A percentile compares a stretch with the other conserved stretches of the same genome.
These are phyloP conservation scores for Aspergillus bertholletiae DNA, from an alignment of 495 filamentous ascomycete species.

Conservation along the genomic window DNA sequence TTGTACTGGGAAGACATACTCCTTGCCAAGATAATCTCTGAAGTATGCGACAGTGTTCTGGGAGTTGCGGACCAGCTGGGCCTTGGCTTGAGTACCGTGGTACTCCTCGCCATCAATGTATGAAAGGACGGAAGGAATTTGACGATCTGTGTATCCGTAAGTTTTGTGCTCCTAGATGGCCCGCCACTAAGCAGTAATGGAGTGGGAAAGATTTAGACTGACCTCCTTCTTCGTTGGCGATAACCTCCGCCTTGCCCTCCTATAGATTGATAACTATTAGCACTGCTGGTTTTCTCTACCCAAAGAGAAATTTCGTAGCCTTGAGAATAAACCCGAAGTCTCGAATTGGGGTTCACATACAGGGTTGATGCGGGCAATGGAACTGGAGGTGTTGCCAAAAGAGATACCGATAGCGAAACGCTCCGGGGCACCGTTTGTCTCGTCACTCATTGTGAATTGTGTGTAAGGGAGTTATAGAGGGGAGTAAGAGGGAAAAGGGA, in stretches of 20 bases:
- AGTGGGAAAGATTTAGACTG: slow-evolving; percentile 25
- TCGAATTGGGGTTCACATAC: slow-evolving; percentile 37
- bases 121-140: slow-evolving; percentile 91
- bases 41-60: slow-evolving; percentile 94
- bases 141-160: slow-evolving; percentile 65
- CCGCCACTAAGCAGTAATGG: neutral
- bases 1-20: slow-evolving; percentile 46
- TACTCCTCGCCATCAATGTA: slow-evolving; percentile 96
- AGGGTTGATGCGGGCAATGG: slow-evolving; percentile 78
- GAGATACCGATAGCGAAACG: slow-evolving; percentile 88
- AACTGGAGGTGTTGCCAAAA: slow-evolving; percentile 97
- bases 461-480: neutral
- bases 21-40: slow-evolving; percentile 90
- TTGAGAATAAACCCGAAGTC: neutral
- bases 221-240: slow-evolving; percentile 99
- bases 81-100: slow-evolving; percentile 92
- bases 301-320: neutral
- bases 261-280: slow-evolving; percentile 26
- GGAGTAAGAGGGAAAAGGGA: slow-evolving; percentile 16
- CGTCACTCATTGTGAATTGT: slow-evolving; percentile 51
- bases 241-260: slow-evolving; percentile 95
- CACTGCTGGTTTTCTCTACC: neutral
- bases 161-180: slow-evolving; percentile 5
- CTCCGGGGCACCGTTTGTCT: slow-evolving; percentile 45
- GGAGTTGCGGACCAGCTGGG: slow-evolving; percentile 84